These are phyloP conservation scores for Symbiodinium natans DNA, from an alignment of 73 alveolate genomes.

Conservation along the genomic window DNA sequence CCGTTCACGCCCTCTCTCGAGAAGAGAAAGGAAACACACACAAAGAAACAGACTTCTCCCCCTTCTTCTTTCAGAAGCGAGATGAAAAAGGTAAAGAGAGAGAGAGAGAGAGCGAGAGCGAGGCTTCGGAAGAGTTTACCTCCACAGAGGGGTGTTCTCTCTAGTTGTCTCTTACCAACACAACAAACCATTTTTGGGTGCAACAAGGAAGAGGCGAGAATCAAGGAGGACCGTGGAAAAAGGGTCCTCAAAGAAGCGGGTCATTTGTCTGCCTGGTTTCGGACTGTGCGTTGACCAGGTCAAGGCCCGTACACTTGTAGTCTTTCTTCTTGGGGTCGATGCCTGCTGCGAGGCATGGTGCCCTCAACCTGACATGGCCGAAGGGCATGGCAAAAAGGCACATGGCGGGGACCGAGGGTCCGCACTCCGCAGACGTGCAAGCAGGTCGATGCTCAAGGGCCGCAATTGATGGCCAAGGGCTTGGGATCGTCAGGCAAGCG, in stretches of 20 bases:
- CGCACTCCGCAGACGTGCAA: slow-evolving; percentile 58
- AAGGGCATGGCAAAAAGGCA: background rate
- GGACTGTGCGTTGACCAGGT: slow-evolving; percentile 70
- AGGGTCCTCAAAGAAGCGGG: too few species aligned
- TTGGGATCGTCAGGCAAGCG: slow-evolving; percentile 98
- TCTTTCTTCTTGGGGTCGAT: slow-evolving; percentile 90
- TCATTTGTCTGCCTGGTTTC: slow-evolving; percentile 84
- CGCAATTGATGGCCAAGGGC: slow-evolving; percentile 99
- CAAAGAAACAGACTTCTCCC: too few species aligned
- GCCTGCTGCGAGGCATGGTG: slow-evolving; percentile 93
- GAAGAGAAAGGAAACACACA: too few species aligned
- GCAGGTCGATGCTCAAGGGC: slow-evolving; percentile 96
- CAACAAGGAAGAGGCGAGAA: too few species aligned
- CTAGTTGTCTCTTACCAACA: too few species aligned
- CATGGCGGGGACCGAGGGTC: background rate
- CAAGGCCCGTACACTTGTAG: slow-evolving; percentile 72
- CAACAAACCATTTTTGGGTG: too few species aligned
- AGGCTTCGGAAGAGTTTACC: too few species aligned
- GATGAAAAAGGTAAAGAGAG: too few species aligned
- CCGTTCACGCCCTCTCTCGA: slow-evolving; percentile 95
- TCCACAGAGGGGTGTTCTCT: too few species aligned
- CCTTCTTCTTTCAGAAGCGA: too few species aligned
- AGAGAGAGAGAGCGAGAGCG: too few species aligned
- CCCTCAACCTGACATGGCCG: background rate
- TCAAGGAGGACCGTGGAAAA: too few species aligned